A percentile compares a stretch with the other conserved stretches of the same genome.
These are phyloP conservation scores for Geosmithia putterillii DNA, from an alignment of 2,329 filamentous ascomycete genomes.

Conservation along the genomic window DNA sequence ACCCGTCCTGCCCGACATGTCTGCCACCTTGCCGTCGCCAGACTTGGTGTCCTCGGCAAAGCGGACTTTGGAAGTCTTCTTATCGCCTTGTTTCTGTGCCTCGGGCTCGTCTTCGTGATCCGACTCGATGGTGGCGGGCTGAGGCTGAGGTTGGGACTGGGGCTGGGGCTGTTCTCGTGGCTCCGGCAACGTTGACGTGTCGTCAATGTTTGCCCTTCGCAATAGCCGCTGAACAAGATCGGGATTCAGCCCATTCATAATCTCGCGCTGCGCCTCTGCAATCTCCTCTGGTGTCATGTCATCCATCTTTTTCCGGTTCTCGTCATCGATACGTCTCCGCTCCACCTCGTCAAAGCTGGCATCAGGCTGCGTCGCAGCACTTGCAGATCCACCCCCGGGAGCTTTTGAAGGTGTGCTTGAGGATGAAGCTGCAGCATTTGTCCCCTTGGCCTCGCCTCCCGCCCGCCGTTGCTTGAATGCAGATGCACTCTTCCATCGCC, in stretches of 20 bases:
- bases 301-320: constrained; percentile 64
- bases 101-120: neutral
- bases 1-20: neutral
- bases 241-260: constrained; percentile 68
- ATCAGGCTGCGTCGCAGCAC: neutral
- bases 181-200: constrained; percentile 17
- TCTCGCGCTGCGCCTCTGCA: constrained; percentile 62
- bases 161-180: constrained; percentile 6
- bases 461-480: constrained; percentile 58
- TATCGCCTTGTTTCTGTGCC: neutral
- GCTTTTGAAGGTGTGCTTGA: neutral
- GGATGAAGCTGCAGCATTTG: neutral
- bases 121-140: constrained; percentile 4
- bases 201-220: constrained; percentile 63
- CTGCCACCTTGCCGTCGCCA: neutral
- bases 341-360: constrained; percentile 39
- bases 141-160: constrained; percentile 22
- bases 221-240: constrained; percentile 66
- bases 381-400: neutral
- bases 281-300: constrained; percentile 77
- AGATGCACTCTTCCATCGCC: constrained; percentile 52
- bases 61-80: neutral
- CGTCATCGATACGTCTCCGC: constrained; percentile 61
- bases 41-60: neutral
- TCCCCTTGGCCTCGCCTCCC: constrained; percentile 4